Conservation (phyloP, 768 basidiomycete genomes). For the Termitomyces sp. region DNA sequence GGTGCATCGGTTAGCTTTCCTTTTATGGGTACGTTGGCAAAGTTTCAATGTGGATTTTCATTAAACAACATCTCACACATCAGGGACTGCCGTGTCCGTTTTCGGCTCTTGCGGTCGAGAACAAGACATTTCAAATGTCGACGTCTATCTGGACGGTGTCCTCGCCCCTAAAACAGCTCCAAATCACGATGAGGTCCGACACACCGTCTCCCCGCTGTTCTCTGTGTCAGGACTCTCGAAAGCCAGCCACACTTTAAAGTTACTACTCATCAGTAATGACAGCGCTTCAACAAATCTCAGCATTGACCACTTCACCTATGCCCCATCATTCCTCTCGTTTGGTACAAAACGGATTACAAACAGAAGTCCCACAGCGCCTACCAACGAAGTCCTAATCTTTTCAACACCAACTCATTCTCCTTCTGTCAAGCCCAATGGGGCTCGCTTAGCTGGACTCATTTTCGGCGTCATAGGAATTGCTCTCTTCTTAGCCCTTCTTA, state of each 20-base stretch:
- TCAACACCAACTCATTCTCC: neutral
- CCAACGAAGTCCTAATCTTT: neutral
- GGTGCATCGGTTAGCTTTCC: constrained; percentile 3
- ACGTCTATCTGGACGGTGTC: constrained; percentile 1
- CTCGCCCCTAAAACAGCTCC: neutral
- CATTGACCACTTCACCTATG: neutral
- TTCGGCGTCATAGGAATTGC: constrained; percentile 1
- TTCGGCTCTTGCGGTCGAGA: neutral
- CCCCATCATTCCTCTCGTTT: neutral
- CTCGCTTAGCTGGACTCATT: constrained; percentile 3
- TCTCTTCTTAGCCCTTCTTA: neutral
- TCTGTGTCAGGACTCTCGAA: neutral
- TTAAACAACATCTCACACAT: neutral
- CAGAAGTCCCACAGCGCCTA: neutral
- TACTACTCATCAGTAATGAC: neutral
- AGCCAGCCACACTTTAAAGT: neutral
- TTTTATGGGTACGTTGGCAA: neutral
- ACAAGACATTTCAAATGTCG: neutral
- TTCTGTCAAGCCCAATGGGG: neutral
- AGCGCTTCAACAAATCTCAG: neutral
- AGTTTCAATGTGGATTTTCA: neutral
- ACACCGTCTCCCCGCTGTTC: neutral
- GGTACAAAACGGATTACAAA: neutral
- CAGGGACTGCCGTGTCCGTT: neutral
- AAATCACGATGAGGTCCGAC: neutral